These are phyloP conservation scores for Linnemannia hyalina DNA, from an alignment of 192 early-diverging fungal species.

Conservation along the genomic window DNA sequence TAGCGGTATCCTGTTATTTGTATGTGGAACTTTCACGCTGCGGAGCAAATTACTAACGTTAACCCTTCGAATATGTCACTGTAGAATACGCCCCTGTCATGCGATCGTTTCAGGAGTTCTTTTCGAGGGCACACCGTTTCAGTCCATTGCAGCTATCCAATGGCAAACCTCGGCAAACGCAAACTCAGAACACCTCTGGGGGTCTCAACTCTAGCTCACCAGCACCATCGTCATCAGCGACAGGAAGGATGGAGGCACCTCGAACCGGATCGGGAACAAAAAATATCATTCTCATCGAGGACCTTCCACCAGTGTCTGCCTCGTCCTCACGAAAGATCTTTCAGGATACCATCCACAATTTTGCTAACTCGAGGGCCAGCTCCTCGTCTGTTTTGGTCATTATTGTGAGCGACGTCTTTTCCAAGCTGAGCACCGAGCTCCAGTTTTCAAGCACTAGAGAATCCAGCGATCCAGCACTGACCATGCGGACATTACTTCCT, in stretches of 20 bases:
- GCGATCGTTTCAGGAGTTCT: conserved; percentile 66
- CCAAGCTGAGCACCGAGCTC: conserved; percentile 53
- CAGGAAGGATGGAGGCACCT: background rate
- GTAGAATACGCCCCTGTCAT: conserved; percentile 57
- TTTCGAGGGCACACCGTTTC: conserved; percentile 66
- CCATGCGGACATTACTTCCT: conserved; percentile 36
- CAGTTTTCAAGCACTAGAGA: conserved; percentile 35
- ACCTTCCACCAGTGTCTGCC: conserved; percentile 68
- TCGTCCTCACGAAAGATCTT: conserved; percentile 65
- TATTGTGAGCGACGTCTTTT: conserved; percentile 50
- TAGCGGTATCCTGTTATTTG: background rate
- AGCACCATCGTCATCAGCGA: background rate
- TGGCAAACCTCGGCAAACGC: background rate
- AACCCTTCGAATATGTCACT: background rate
- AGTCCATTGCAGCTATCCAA: conserved; percentile 33
- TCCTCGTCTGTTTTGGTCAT: conserved; percentile 41
- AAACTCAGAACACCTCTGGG: background rate
- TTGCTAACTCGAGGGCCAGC: conserved; percentile 47
- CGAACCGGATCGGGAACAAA: conserved; percentile 9
- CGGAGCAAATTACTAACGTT: background rate
- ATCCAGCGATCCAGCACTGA: conserved; percentile 30
- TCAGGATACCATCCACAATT: conserved; percentile 58
- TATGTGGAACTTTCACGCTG: background rate
- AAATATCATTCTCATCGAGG: conserved; percentile 71
- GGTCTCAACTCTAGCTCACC: background rate